These are phyloP conservation scores for Ilyonectria destructans DNA, from an alignment of 2,329 filamentous ascomycete genomes.

Conservation along the genomic window DNA sequence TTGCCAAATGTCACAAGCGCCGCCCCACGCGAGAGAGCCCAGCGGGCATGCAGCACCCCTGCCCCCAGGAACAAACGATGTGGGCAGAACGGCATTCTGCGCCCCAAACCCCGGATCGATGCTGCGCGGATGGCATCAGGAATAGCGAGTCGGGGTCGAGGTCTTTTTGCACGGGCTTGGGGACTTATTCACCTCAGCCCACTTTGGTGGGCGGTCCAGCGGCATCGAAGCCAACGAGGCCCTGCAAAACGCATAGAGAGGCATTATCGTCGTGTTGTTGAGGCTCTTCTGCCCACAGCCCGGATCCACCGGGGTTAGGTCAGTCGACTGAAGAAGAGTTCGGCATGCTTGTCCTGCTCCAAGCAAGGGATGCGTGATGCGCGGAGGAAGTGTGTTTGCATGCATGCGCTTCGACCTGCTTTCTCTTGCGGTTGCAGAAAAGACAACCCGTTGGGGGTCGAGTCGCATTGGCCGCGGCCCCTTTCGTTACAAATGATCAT, in stretches of 20 bases:
- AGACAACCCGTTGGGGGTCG: too few species aligned
- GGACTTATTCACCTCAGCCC: background rate
- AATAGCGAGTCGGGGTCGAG: background rate
- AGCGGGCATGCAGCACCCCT: background rate
- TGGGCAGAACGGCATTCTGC: conserved; percentile 29
- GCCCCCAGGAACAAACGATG: conserved; percentile 1
- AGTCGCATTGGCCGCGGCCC: background rate
- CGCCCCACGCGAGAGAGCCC: conserved; percentile 11
- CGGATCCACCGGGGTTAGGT: conserved; percentile 13
- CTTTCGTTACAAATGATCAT: too few species aligned
- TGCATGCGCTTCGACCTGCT: conserved; percentile 23
- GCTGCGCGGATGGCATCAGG: conserved; percentile 14
- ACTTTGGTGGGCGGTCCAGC: background rate
- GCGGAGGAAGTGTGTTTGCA: conserved; percentile 11
- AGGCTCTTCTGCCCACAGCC: conserved; percentile 22
- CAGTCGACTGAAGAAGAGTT: background rate
- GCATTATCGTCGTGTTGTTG: conserved; percentile 10
- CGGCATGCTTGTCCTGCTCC: too few species aligned
- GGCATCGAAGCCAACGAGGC: background rate
- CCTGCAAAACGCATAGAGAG: background rate
- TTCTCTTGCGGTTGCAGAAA: background rate
- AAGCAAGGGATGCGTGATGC: conserved; percentile 12
- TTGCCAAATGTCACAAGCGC: background rate
- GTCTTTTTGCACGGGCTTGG: too few species aligned
- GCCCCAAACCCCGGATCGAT: conserved; percentile 25